Conservation (phyloP, 805 yeast species). For the Kregervanrija fluxuum region DNA sequence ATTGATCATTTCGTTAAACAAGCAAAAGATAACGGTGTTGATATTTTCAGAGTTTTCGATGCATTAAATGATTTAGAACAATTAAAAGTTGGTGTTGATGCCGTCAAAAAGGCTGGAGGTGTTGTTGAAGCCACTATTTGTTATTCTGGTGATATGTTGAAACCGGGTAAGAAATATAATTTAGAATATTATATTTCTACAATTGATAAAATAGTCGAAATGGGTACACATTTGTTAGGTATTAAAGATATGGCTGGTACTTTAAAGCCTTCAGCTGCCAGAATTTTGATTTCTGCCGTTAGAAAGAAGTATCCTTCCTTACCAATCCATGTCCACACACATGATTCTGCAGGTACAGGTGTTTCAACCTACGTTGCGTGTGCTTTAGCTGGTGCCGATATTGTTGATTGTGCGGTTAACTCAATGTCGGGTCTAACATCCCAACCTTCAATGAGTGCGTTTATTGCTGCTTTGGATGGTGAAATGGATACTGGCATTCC, state of each 20-base stretch:
- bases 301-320: conserved; percentile 84
- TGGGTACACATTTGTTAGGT: conserved; percentile 97
- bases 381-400: conserved; percentile 96
- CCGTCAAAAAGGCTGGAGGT: conserved; percentile 97
- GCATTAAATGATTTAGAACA: conserved; percentile 96
- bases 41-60: conserved; percentile 95
- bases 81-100: conserved; percentile 94
- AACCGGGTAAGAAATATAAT: conserved; percentile 93
- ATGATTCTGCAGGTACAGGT: conserved; percentile 99
- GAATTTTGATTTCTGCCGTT: conserved; percentile 66
- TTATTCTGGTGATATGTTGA: conserved; percentile 98
- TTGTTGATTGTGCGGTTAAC: conserved; percentile 94
- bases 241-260: conserved; percentile 99
- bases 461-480: conserved; percentile 88
- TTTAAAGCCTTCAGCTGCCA: conserved; percentile 91
- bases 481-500: conserved; percentile 68
- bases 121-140: conserved; percentile 98
- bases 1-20: conserved; percentile 93
- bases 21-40: conserved; percentile 95
- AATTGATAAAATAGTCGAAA: conserved; percentile 73
- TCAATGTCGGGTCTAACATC: conserved; percentile 98
- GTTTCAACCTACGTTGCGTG: conserved; percentile 94
- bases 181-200: conserved; percentile 79
- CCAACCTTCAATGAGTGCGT: conserved; percentile 92
- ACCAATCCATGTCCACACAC: conserved; percentile 98